Percentiles rank a stretch among this genome's conserved stretches.
These are phyloP conservation scores for Pythium brachiatum DNA, from an alignment of 352 stramenopile species.

Conservation along the genomic window DNA sequence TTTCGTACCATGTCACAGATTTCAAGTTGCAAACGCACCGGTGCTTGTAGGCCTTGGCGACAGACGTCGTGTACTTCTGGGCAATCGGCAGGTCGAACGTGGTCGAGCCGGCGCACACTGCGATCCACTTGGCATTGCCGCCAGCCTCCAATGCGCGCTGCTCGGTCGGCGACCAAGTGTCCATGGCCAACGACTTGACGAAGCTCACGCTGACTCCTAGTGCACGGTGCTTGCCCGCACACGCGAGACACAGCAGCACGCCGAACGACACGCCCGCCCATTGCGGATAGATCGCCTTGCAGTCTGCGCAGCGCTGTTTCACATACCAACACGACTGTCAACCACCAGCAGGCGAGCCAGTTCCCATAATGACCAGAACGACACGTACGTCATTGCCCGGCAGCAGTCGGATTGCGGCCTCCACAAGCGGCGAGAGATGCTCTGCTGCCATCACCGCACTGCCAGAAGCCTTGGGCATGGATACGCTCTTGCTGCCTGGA, in stretches of 20 bases:
- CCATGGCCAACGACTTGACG: slow-evolving; percentile 83
- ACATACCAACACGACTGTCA: neutral
- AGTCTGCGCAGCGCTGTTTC: slow-evolving; percentile 72
- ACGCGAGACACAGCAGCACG: slow-evolving; percentile 74
- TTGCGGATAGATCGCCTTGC: slow-evolving; percentile 74
- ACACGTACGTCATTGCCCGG: slow-evolving; percentile 72
- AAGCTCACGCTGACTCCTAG: slow-evolving; percentile 81
- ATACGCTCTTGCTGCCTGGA: neutral
- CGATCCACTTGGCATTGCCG: slow-evolving; percentile 80
- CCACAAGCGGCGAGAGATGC: slow-evolving; percentile 46
- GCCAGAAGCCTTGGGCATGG: neutral
- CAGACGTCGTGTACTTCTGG: slow-evolving; percentile 64
- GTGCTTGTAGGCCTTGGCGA: slow-evolving; percentile 63
- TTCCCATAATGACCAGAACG: neutral
- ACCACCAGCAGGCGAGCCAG: neutral
- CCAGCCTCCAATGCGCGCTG: slow-evolving; percentile 58
- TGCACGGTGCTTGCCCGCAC: slow-evolving; percentile 73
- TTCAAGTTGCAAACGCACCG: slow-evolving; percentile 19
- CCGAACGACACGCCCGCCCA: slow-evolving; percentile 84
- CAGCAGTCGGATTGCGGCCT: slow-evolving; percentile 59
- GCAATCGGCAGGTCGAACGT: slow-evolving; percentile 40
- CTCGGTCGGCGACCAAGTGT: slow-evolving; percentile 60
- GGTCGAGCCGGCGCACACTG: slow-evolving; percentile 55
- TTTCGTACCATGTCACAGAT: neutral
- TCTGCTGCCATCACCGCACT: neutral